Conservation (phyloP, 345 rosid genomes). For the Noccaea bulbosa region DNA sequence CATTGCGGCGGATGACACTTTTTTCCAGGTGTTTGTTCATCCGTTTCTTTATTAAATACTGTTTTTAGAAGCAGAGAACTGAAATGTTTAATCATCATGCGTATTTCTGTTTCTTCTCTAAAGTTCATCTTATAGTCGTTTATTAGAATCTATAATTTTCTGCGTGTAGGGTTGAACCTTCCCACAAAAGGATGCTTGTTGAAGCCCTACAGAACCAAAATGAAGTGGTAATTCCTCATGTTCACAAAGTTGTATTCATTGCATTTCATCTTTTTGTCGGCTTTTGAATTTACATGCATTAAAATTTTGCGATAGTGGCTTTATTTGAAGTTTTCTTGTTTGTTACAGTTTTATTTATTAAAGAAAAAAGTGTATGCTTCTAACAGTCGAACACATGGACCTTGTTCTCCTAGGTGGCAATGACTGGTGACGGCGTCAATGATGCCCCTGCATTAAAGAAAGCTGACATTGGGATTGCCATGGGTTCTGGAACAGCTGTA, state of each 20-base stretch:
- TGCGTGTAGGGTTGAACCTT: constrained; percentile 86
- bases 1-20: constrained; percentile 89
- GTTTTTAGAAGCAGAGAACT: constrained; percentile 16
- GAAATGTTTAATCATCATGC: constrained; percentile 10
- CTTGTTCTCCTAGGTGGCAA: constrained; percentile 74
- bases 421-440: constrained; percentile 99
- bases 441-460: constrained; percentile 99
- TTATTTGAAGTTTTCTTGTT: constrained; percentile 13
- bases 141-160: constrained; percentile 27
- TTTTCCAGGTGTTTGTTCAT: constrained; percentile 68
- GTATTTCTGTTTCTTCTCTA: constrained; percentile 32
- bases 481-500: constrained; percentile 99
- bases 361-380: constrained; percentile 1
- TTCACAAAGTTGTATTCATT: constrained; percentile 15
- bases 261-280: constrained; percentile 15
- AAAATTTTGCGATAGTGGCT: constrained; percentile 7
- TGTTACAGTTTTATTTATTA: constrained; percentile 15
- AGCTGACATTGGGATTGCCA: constrained; percentile 98
- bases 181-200: constrained; percentile 98
- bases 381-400: constrained; percentile 12
- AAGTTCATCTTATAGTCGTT: constrained; percentile 7
- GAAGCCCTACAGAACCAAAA: constrained; percentile 96
- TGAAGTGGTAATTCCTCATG: constrained; percentile 76
- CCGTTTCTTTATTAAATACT: constrained; percentile 4
- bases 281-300: constrained; percentile 21